These are phyloP conservation scores for Sicyos baderoa DNA, from an alignment of 306 rosid species.

Conservation along the genomic window DNA sequence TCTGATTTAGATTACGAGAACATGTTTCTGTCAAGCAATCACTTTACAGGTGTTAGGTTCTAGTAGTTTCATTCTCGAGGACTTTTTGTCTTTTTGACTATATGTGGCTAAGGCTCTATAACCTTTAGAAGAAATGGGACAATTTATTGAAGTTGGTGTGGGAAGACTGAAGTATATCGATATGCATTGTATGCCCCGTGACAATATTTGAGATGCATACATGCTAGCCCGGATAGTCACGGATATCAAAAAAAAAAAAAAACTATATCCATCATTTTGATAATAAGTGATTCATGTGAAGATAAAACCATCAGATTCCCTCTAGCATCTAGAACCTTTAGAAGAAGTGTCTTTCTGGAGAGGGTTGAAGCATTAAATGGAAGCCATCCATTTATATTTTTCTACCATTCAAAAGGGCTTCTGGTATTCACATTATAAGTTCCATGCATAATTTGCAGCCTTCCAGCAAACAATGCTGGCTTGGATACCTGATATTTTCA, in stretches of 20 bases:
- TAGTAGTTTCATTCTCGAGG: neutral
- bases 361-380: slow-evolving; percentile 11
- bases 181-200: neutral
- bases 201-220: no score
- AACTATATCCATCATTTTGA: neutral
- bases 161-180: neutral
- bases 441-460: neutral
- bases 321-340: no score
- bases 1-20: no score
- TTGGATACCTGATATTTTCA: slow-evolving; percentile 6
- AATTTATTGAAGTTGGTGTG: neutral
- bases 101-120: neutral
- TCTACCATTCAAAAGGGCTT: neutral
- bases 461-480: neutral
- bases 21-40: neutral
- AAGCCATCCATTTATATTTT: neutral
- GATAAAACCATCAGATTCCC: slow-evolving; percentile 2
- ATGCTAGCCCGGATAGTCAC: no score
- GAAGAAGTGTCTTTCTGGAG: neutral
- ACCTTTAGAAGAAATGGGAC: neutral
- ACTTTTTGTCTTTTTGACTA: neutral
- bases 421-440: slow-evolving; percentile 1
- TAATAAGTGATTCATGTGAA: neutral
- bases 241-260: no score
- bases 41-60: neutral